Evolutionary conservation across 1,284 basidiomycete species (phyloP).

Genomic region (Heterobasidion occidentale): DNA sequence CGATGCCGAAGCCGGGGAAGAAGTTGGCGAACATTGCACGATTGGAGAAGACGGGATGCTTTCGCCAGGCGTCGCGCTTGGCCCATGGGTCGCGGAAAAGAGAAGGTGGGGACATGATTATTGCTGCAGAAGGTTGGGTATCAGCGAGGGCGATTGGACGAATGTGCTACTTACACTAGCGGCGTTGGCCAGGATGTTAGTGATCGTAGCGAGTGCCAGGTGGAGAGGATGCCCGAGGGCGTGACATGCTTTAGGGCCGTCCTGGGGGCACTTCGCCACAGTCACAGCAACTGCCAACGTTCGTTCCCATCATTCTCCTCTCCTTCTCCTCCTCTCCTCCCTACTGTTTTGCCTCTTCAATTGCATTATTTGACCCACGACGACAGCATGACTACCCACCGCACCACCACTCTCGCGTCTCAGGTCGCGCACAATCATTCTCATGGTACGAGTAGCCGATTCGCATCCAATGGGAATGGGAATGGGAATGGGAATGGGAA

Average conservation of each 20-base stretch:
- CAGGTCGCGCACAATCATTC: constrained; percentile 19
- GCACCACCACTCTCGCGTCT: constrained; percentile 57
- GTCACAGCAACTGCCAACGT: constrained; percentile 12
- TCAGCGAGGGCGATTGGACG: neutral
- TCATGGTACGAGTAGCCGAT: constrained; percentile 11
- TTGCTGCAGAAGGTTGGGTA: constrained; percentile 1
- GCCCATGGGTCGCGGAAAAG: constrained; percentile 93
- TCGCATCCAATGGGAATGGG: constrained; percentile 30
- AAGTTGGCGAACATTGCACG: constrained; percentile 80
- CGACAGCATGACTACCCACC: constrained; percentile 49
- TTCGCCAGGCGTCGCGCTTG: constrained; percentile 90
- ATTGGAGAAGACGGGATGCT: constrained; percentile 79
- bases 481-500: constrained; percentile 27
- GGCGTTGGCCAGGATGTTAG: neutral
- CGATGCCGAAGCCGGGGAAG: constrained; percentile 91
- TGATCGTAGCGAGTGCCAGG: no score
- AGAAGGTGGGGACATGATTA: constrained; percentile 29
- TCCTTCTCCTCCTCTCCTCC: constrained; percentile 12
- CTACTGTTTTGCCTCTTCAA: constrained; percentile 12
- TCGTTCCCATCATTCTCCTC: constrained; percentile 12
- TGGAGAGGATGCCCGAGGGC: constrained; percentile 14
- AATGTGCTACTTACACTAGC: neutral
- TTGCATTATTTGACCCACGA: constrained; percentile 33
- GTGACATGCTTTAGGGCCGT: constrained; percentile 56
- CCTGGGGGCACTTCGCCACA: constrained; percentile 15